phyloP scores from a whole-genome alignment of 306 rosid genomes.

The Dryas drummondii region DNA sequence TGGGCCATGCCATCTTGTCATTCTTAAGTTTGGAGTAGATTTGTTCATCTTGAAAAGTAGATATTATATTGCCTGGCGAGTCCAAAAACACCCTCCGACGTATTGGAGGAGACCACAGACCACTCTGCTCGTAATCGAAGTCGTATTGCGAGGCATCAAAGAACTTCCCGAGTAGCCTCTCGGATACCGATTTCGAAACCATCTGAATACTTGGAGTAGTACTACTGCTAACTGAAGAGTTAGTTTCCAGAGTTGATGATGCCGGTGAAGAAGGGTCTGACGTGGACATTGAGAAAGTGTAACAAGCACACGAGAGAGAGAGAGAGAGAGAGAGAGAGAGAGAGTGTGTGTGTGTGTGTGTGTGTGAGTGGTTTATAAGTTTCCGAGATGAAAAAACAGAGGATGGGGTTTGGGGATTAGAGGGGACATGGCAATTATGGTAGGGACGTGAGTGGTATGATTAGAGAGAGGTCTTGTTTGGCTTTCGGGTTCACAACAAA shows the following conservation, averaged over 20 bases:
- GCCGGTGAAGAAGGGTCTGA: slow-evolving; percentile 22
- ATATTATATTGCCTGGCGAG: slow-evolving; percentile 34
- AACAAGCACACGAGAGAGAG: neutral
- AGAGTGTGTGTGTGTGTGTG: too few species aligned
- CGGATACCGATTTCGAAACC: slow-evolving; percentile 55
- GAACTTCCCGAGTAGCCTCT: slow-evolving; percentile 64
- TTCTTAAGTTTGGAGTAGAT: slow-evolving; percentile 32
- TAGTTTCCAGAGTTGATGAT: slow-evolving; percentile 8
- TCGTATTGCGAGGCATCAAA: slow-evolving; percentile 53
- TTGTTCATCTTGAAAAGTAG: slow-evolving; percentile 23
- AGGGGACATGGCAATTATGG: slow-evolving; percentile 5
- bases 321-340: neutral
- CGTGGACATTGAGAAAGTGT: slow-evolving; percentile 24
- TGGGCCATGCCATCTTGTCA: slow-evolving; percentile 34
- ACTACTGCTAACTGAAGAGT: slow-evolving; percentile 7
- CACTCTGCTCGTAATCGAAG: slow-evolving; percentile 52
- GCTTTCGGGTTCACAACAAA: neutral
- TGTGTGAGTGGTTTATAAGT: neutral
- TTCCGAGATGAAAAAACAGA: neutral
- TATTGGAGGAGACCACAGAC: slow-evolving; percentile 66
- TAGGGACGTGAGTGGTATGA: slow-evolving; percentile 2
- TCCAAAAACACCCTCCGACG: slow-evolving; percentile 37
- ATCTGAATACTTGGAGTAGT: slow-evolving; percentile 34
- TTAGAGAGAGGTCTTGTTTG: neutral
- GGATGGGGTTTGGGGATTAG: neutral